These are phyloP conservation scores for Blastocystis sp. DNA, from an alignment of 352 stramenopile genomes.

Conservation along the genomic window DNA sequence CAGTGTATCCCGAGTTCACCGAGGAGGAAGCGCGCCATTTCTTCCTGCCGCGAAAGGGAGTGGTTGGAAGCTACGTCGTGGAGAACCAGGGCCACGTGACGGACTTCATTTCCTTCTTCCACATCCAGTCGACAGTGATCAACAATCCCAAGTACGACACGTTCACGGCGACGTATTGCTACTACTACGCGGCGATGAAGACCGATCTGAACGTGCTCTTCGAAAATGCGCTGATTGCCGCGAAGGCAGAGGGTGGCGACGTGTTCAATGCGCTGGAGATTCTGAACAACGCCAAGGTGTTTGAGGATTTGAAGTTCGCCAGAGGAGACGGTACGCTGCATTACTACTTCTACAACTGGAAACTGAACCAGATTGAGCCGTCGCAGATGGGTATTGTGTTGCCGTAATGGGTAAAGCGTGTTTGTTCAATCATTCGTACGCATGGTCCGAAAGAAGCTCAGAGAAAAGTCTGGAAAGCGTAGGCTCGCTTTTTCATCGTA, in stretches of 20 bases:
- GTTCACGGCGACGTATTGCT: slow-evolving; percentile 93
- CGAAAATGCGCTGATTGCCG: slow-evolving; percentile 73
- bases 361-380: slow-evolving; percentile 69
- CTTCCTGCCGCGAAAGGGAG: slow-evolving; percentile 82
- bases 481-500: neutral
- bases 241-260: slow-evolving; percentile 69
- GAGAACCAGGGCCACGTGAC: slow-evolving; percentile 68
- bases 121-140: slow-evolving; percentile 88
- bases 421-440: neutral
- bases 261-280: slow-evolving; percentile 84
- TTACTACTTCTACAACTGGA: slow-evolving; percentile 89
- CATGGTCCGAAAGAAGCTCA: slow-evolving; percentile 46
- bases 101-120: slow-evolving; percentile 90
- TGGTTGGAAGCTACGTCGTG: slow-evolving; percentile 85
- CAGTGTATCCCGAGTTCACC: slow-evolving; percentile 72
- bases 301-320: slow-evolving; percentile 78
- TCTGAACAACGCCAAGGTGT: slow-evolving; percentile 76
- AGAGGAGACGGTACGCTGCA: slow-evolving; percentile 79
- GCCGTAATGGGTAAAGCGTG: slow-evolving; percentile 67
- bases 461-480: slow-evolving; percentile 50
- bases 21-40: slow-evolving; percentile 86
- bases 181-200: slow-evolving; percentile 83
- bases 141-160: slow-evolving; percentile 82
- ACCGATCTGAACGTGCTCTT: slow-evolving; percentile 68
- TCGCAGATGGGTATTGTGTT: slow-evolving; percentile 77